phyloP scores from a whole-genome alignment of 495 filamentous ascomycete species.

The Lasiosphaeris hirsuta region DNA sequence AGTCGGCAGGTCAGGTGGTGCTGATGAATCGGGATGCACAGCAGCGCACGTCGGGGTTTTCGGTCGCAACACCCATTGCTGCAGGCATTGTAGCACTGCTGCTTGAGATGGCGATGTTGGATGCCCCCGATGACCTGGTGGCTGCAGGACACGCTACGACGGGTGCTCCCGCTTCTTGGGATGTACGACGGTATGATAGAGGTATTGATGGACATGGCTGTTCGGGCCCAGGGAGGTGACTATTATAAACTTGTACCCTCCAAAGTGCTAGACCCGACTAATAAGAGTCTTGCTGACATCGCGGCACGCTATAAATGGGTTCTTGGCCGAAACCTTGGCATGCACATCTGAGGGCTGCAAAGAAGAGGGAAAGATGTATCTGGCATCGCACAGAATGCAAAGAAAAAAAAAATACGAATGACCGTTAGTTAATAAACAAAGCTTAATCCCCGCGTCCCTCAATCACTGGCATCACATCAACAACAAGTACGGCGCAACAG shows the following conservation, averaged over 20 bases:
- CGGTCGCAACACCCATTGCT: background rate
- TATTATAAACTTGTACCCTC: background rate
- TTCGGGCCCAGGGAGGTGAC: background rate
- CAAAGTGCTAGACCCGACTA: background rate
- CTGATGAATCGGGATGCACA: too few relatives aligned
- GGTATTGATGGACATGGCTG: background rate
- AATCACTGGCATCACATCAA: too few relatives aligned
- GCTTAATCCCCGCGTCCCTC: too few relatives aligned
- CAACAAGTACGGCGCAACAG: too few relatives aligned
- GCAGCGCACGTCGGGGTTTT: background rate
- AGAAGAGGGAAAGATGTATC: too few relatives aligned
- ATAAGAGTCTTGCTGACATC: background rate
- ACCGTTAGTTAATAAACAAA: too few relatives aligned
- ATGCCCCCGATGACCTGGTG: background rate
- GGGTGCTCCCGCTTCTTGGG: background rate
- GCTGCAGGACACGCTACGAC: background rate
- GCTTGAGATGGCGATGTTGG: background rate
- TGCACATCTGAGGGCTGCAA: too few relatives aligned
- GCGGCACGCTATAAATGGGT: background rate
- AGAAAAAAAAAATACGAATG: too few relatives aligned
- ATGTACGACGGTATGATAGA: slow-evolving; percentile 1
- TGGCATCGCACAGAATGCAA: too few relatives aligned
- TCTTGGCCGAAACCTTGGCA: background rate
- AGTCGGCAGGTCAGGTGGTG: too few relatives aligned
- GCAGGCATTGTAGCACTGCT: background rate